phyloP scores from a whole-genome alignment of 805 yeast species.

The Nakazawaea wyomingensis region DNA sequence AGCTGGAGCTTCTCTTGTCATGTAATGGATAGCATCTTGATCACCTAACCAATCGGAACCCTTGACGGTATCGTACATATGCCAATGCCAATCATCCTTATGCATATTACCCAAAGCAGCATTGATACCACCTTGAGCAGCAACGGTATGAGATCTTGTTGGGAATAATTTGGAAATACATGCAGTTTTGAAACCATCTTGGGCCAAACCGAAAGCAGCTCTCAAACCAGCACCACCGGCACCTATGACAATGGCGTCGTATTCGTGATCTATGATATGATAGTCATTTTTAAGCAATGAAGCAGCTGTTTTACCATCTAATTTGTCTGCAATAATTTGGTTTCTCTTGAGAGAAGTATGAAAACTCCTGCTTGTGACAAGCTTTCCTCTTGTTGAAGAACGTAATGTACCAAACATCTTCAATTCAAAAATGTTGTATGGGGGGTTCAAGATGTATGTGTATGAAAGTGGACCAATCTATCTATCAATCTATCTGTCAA shows the following conservation, averaged over 20 bases:
- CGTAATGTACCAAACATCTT: constrained; percentile 7
- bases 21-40: constrained; percentile 98
- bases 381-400: not conserved
- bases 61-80: constrained; percentile 98
- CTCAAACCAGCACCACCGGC: constrained; percentile 99
- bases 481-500: too few relatives aligned
- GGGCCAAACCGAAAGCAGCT: constrained; percentile 97
- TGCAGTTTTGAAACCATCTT: constrained; percentile 96
- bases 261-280: constrained; percentile 94
- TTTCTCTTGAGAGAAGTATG: constrained; percentile 21
- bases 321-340: constrained; percentile 31
- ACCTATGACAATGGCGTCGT: constrained; percentile 96
- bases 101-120: constrained; percentile 99
- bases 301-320: constrained; percentile 48
- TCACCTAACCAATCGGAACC: constrained; percentile 99
- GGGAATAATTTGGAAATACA: constrained; percentile 97
- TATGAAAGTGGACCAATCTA: too few relatives aligned
- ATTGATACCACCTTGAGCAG: constrained; percentile 99
- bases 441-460: not conserved
- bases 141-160: constrained; percentile 97
- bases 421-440: not conserved
- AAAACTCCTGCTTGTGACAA: constrained; percentile 22
- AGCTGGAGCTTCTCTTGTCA: constrained; percentile 97
- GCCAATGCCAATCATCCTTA: constrained; percentile 99
- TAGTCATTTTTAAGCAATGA: constrained; percentile 61